Evolutionary conservation across 352 stramenopile genomes (phyloP), one percentile per base, ranked within the genome.

Genomic region (Elongisporangium senticosum): DNA sequence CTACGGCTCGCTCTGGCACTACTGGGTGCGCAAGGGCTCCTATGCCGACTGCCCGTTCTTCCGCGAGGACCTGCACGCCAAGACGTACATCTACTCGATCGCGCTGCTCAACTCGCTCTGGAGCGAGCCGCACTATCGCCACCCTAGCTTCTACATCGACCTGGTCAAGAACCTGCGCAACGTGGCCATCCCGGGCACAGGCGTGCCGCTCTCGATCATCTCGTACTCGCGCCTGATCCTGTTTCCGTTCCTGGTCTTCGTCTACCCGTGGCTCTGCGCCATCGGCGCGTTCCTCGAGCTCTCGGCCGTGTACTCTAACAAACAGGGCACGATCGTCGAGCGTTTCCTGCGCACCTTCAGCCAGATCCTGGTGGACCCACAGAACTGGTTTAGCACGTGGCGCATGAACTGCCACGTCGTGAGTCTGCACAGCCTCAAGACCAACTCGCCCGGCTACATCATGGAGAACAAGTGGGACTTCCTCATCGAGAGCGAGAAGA

Each of bases 381-480:
- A 98, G 68, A 96, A 99, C 79, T 99, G 97, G 97, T 99, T 99
- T 63, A 86, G 69, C 37, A 98, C 98, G 65, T 99, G 97, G 97
- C 83, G 96, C 47, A 65, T 98, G 37, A 99, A 99, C 74, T 98
- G 86, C 70, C 85, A 95, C 65, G 79, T 98, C 50, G 93, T 97
- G 56, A 96, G 91, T 64, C 81, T 97, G 60, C 96, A 99, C 83
- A 89, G 92, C 51, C 79, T 97, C 43, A 85, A 98, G 61, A 98
- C 90, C 40, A 78, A 96, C 66, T 96, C 90, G 15, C 66, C 77
- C 2, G 93, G 89, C 51, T 99, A 99, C 73, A 64, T 85, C 53
- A 98, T 98, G 90, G 96, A 98, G 75, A 98, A 98, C 79, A 99
- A 99, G 77, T 99, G 96, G 96, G 97, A 97, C 56, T 99, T 99